Evolutionary conservation across 371 early-diverging fungal species (phyloP).

Genomic region (Syncephalastrum racemosum): DNA sequence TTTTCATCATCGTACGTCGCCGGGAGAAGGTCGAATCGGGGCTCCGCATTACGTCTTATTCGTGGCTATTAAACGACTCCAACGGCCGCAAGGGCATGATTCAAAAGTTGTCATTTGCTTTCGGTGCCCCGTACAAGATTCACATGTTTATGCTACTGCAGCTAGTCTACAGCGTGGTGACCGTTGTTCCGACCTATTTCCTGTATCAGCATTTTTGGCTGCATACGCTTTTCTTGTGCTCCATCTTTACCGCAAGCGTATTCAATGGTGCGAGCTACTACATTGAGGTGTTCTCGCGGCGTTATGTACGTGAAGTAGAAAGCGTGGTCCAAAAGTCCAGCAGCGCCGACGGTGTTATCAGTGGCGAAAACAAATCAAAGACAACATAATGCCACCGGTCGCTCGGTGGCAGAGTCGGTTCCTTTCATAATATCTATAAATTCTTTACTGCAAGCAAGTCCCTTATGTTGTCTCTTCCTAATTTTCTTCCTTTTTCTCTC

Average conservation of each 20-base stretch:
- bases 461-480: no score
- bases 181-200: constrained; percentile 44
- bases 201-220: constrained; percentile 51
- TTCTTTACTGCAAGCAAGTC: no score
- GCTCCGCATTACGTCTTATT: constrained; percentile 63
- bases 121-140: constrained; percentile 57
- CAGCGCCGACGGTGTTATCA: not conserved
- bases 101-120: constrained; percentile 45
- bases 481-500: no score
- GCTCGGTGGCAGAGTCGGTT: no score
- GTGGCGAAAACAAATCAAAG: constrained; percentile 6
- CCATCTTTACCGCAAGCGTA: constrained; percentile 59
- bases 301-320: constrained; percentile 58
- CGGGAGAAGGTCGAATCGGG: constrained; percentile 67
- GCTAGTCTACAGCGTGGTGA: constrained; percentile 54
- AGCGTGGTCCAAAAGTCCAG: constrained; percentile 27
- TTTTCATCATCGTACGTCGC: constrained; percentile 60
- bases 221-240: constrained; percentile 57
- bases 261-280: constrained; percentile 77
- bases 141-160: constrained; percentile 71
- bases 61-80: constrained; percentile 63
- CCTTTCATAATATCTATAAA: no score
- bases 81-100: constrained; percentile 48
- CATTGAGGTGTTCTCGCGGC: constrained; percentile 69
- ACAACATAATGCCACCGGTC: constrained; percentile 4